These are phyloP conservation scores for Elasticomyces elasticus DNA, from an alignment of 495 filamentous ascomycete species.

Conservation along the genomic window DNA sequence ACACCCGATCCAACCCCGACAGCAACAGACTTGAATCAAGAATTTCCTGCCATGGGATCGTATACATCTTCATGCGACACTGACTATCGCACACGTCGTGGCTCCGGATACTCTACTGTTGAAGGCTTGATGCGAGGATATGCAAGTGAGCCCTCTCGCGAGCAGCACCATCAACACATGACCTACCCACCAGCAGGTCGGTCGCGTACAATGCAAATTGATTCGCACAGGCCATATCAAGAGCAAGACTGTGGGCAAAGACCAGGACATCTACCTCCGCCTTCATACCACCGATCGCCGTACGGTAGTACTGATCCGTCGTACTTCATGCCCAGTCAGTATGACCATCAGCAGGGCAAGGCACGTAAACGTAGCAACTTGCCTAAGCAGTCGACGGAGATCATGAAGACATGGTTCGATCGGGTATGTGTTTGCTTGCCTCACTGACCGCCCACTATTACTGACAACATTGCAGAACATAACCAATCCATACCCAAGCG, in stretches of 20 bases:
- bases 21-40: not conserved
- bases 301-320: not conserved
- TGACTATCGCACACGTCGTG: not conserved
- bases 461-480: conserved; percentile 16
- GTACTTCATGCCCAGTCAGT: conserved; percentile 16
- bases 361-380: conserved; percentile 21
- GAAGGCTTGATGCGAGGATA: not conserved
- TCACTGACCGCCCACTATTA: not conserved
- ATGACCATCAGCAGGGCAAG: conserved; percentile 17
- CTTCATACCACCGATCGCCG: not conserved
- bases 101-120: not conserved
- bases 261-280: not conserved
- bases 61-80: not conserved
- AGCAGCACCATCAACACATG: not conserved
- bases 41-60: not conserved
- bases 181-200: not conserved
- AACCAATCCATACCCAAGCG: conserved; percentile 18
- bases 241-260: not conserved
- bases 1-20: not conserved
- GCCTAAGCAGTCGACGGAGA: conserved; percentile 21
- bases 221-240: not conserved
- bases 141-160: not conserved
- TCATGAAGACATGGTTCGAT: conserved; percentile 23
- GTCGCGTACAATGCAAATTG: not conserved
- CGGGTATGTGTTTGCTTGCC: conserved; percentile 3